Base-by-base conservation (phyloP, 345 rosid genomes). In the Cardamine chenopodiifolia region DNA sequence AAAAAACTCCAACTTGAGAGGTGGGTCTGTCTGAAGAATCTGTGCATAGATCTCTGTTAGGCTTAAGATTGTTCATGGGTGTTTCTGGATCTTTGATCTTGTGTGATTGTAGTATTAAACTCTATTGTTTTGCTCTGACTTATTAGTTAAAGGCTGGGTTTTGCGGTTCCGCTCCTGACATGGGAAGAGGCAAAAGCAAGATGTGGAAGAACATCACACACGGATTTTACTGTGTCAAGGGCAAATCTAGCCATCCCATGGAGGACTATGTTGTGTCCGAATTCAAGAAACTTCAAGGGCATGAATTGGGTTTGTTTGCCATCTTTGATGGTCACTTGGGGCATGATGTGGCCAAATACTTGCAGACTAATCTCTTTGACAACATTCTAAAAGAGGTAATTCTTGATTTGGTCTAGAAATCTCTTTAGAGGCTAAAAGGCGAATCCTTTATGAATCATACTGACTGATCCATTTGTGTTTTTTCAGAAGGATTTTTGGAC, bases 301-400 rank as follows among this genome's bases (percentile, higher is more conserved):
- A 78, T 7, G 95, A 92, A 68, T 63, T 92, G 70, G 98, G 98
- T 35, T 77, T 92, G 55, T 92, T 92, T 74, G 98, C 93, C 1
- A 87, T 92, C 78, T 92, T 85, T 35, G 98, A 92, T 67, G 98
- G 98, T 55, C 98, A 92, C 79, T 79, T 83, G 80, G 98, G 98
- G 6, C 91, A 90, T 62, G 93, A 82, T 75, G 95, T 92, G 0
- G 94, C 98, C 53, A 83, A 62, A 70, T 92, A 90, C 74, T 74
- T 92, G 74, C 93, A 90, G 66, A 82, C 29, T 6, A 86, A 88
- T 82, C 85, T 92, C 68, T 92, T 90, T 76, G 77, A 73, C 76
- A 90, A 87, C 71, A 92, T 92, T 58, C 65, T 90, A 49, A 87
- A 85, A 71, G 85, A 90, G 89, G 96, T 92, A 82, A 57, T 22